Conservation (phyloP, 2,329 filamentous ascomycete species). For the Talaromyces islandicus region DNA sequence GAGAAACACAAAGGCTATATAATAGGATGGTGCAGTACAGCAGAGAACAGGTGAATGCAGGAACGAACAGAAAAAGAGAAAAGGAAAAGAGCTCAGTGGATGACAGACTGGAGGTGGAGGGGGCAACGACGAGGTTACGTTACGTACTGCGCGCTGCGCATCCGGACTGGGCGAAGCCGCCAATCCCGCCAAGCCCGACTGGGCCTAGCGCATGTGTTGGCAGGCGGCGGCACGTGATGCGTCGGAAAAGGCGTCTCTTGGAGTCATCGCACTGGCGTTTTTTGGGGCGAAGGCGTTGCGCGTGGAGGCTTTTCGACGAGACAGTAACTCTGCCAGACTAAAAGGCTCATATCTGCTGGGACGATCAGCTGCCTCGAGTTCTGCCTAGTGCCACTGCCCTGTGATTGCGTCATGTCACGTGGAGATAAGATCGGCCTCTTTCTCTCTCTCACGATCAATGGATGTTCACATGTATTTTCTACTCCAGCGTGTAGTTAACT, state of each 20-base stretch:
- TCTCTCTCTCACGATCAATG: too few relatives aligned
- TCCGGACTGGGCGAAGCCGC: background rate
- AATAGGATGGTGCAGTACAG: background rate
- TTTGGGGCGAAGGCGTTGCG: background rate
- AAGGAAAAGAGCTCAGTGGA: background rate
- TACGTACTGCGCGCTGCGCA: background rate
- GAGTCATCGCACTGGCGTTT: slow-evolving; percentile 2
- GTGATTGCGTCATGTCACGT: slow-evolving; percentile 3
- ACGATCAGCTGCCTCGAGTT: background rate
- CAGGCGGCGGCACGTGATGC: background rate
- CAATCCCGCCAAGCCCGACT: background rate
- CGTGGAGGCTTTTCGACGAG: background rate
- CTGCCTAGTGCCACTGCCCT: background rate
- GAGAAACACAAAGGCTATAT: slow-evolving; percentile 16
- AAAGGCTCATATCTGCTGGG: background rate
- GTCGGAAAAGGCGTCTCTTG: background rate
- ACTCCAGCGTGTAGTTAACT: background rate
- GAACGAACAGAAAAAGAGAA: background rate
- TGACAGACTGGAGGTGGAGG: background rate
- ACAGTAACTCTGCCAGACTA: background rate
- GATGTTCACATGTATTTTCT: too few relatives aligned
- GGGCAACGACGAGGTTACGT: background rate
- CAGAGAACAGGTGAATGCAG: slow-evolving; percentile 6
- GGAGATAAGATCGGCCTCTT: background rate
- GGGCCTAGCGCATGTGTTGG: background rate